Evolutionary conservation across 192 early-diverging fungal genomes (phyloP).

Genomic region (Pilobolus umbonatus): DNA sequence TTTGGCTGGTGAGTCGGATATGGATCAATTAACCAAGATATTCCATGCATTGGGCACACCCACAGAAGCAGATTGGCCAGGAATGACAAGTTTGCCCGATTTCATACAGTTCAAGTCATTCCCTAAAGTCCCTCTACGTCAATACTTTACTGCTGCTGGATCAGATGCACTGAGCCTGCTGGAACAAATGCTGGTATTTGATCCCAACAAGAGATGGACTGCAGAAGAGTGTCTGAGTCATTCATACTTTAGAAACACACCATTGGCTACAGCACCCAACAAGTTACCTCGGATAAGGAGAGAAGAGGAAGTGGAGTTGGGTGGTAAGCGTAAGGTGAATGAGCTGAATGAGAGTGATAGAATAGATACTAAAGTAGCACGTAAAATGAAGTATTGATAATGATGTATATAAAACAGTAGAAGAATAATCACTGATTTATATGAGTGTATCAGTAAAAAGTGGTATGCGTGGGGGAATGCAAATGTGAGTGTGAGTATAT

Average conservation of each 20-base stretch:
- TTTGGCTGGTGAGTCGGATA: slow-evolving; percentile 75
- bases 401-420: too few relatives aligned
- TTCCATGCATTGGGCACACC: slow-evolving; percentile 81
- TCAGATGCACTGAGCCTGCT: slow-evolving; percentile 81
- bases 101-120: slow-evolving; percentile 69
- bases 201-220: slow-evolving; percentile 77
- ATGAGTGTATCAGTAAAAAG: slow-evolving; percentile 4
- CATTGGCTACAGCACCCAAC: slow-evolving; percentile 62
- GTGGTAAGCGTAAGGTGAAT: too few relatives aligned
- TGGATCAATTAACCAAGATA: slow-evolving; percentile 72
- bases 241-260: slow-evolving; percentile 69
- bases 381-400: too few relatives aligned
- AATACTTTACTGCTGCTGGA: slow-evolving; percentile 80
- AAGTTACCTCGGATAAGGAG: slow-evolving; percentile 61
- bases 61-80: slow-evolving; percentile 78
- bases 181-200: slow-evolving; percentile 81
- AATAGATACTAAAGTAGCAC: too few relatives aligned
- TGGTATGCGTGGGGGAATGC: too few relatives aligned
- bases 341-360: too few relatives aligned
- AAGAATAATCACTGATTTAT: too few relatives aligned
- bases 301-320: too few relatives aligned
- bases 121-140: slow-evolving; percentile 64
- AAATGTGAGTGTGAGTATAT: too few relatives aligned
- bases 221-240: slow-evolving; percentile 72
- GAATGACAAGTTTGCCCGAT: slow-evolving; percentile 64